Evolutionary conservation across 805 yeast species (phyloP).

Genomic region (Suhomyces xylopsoci): DNA sequence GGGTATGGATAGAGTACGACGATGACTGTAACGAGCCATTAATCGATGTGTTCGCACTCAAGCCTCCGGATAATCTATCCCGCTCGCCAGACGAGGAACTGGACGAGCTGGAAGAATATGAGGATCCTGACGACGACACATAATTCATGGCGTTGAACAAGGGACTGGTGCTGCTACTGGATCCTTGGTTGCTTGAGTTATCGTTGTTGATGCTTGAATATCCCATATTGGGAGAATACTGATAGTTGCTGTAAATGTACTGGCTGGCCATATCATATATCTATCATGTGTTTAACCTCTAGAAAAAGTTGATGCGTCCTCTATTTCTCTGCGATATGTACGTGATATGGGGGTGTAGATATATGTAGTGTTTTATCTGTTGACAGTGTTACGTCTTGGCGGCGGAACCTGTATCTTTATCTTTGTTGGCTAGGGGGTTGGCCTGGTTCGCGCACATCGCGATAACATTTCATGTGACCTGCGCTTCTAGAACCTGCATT

Average conservation of each 20-base stretch:
- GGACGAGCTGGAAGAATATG: conserved; percentile 14
- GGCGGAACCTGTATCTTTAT: conserved; percentile 1
- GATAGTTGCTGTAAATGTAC: conserved; percentile 32
- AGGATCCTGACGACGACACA: conserved; percentile 19
- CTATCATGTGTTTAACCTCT: background rate
- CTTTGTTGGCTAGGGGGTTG: conserved; percentile 3
- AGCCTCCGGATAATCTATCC: background rate
- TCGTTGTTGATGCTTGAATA: conserved; percentile 11
- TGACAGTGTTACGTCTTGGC: background rate
- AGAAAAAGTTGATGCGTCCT: background rate
- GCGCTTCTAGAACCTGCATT: background rate
- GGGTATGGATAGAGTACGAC: conserved; percentile 42
- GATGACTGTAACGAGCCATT: conserved; percentile 6
- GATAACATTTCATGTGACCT: conserved; percentile 3
- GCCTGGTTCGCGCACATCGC: conserved; percentile 1
- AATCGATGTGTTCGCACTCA: conserved; percentile 10
- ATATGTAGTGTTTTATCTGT: background rate
- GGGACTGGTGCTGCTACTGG: conserved; percentile 24
- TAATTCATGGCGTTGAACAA: conserved; percentile 27
- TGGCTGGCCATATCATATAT: conserved; percentile 30
- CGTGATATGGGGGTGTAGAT: background rate
- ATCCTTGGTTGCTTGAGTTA: conserved; percentile 4
- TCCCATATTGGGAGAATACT: conserved; percentile 29
- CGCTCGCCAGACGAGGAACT: conserved; percentile 2
- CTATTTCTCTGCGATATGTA: background rate